Evolutionary conservation across 305 asterid genomes (phyloP), one percentile per base, ranked within the genome.

Genomic region (Fraxinus paxiana): DNA sequence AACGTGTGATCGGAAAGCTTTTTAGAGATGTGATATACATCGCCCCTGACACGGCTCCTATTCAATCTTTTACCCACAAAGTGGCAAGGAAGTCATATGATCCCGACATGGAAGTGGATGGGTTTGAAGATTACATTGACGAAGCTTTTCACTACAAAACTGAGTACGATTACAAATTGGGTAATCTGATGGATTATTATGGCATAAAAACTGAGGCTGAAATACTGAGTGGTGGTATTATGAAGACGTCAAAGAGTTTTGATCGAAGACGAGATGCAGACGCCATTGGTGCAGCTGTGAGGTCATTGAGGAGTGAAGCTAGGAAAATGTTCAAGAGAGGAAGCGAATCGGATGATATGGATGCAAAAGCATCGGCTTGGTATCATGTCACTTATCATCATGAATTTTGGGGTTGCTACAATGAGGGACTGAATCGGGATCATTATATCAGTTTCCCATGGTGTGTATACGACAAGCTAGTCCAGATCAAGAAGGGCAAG

Each of bases 341-440:
- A 20, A 78, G 83, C 18, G 93, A 90, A 22, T 46, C 61, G 0
- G 89, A 87, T 17, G 91, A 93, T 37, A 10, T 3, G 13, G 73
- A 89, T 26, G 92, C 97, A 5, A 95, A 90, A 87, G 98, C 98
- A 1, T 95, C 98, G 1, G 98, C 98, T 17, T 93, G 98, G 98
- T 95, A 95, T 87, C 88, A 89, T 26, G 98, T 95, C 51, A 86
- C 96, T 0, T 95, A 93, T 83, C 93, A 93, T 86, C 92, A 82
- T 18, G 84, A 67, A 17, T 91, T 56, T 59, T 93, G 93, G 92
- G 97, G 97, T 51, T 63, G 34, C 61, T 95, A 95, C 85, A 95
- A 95, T 5, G 88, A 82, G 84, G 97, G 90, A 26, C 8, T 89
- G 87, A 86, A 85, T 18, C 88, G 98, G 80, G 94, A 83, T 84